phyloP scores from a whole-genome alignment of 768 basidiomycete species.

The Mycena albidolilacea region DNA sequence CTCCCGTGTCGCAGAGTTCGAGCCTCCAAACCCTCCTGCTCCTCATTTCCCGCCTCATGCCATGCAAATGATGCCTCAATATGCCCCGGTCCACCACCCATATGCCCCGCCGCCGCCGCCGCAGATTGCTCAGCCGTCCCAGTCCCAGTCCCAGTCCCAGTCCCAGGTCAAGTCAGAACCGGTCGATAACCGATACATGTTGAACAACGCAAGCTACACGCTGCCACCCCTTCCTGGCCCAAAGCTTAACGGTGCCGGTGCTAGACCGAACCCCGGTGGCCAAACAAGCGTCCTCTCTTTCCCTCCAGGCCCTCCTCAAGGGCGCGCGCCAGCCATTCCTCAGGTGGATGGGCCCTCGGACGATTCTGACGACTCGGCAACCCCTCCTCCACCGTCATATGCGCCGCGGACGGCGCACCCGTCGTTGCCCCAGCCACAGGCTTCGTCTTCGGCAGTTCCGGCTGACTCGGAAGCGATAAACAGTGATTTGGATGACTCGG shows the following conservation, averaged over 20 bases:
- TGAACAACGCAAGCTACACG: constrained; percentile 65
- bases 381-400: constrained; percentile 78
- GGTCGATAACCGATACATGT: constrained; percentile 76
- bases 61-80: constrained; percentile 76
- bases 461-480: constrained; percentile 91
- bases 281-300: constrained; percentile 75
- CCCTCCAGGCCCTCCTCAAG: constrained; percentile 49
- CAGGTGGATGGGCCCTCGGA: constrained; percentile 88
- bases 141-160: constrained; percentile 53
- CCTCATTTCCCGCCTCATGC: constrained; percentile 69
- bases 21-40: constrained; percentile 60
- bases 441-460: constrained; percentile 51
- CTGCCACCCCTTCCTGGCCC: constrained; percentile 79
- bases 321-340: constrained; percentile 64
- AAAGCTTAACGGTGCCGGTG: constrained; percentile 67
- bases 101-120: constrained; percentile 63
- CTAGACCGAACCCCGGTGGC: constrained; percentile 64
- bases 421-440: constrained; percentile 77
- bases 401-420: constrained; percentile 83
- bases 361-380: constrained; percentile 76
- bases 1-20: constrained; percentile 97
- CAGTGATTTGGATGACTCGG: constrained; percentile 96
- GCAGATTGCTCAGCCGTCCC: constrained; percentile 52
- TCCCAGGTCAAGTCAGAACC: constrained; percentile 83
- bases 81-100: constrained; percentile 65